Percentiles rank a stretch among this genome's conserved stretches.
Conservation (phyloP, 345 rosid genomes). For the Arabidopsis suecica region DNA sequence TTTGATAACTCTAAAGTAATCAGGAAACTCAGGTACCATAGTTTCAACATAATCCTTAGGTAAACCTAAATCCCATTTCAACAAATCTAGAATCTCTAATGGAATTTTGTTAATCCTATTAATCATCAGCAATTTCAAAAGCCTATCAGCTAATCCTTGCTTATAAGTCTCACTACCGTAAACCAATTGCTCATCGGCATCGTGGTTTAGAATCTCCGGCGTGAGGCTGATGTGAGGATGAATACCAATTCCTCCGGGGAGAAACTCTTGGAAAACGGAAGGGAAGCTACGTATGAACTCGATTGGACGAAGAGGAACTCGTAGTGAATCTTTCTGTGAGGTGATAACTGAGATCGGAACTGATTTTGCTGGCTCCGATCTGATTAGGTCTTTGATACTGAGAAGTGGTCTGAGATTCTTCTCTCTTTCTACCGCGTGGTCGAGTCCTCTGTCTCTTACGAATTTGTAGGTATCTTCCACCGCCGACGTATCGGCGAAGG, state of each 20-base stretch:
- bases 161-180: constrained; percentile 72
- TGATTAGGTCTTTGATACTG: constrained; percentile 73
- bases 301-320: constrained; percentile 80
- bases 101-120: constrained; percentile 67
- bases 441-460: constrained; percentile 92
- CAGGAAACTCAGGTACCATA: constrained; percentile 81
- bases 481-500: constrained; percentile 46
- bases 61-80: constrained; percentile 90
- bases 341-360: constrained; percentile 73
- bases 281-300: constrained; percentile 85
- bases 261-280: constrained; percentile 69
- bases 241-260: constrained; percentile 74
- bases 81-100: constrained; percentile 53
- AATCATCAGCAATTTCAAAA: constrained; percentile 77
- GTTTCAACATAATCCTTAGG: constrained; percentile 60
- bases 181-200: constrained; percentile 83
- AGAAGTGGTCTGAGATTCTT: constrained; percentile 73
- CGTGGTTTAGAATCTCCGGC: constrained; percentile 71
- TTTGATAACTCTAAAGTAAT: constrained; percentile 65
- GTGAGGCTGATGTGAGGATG: constrained; percentile 89
- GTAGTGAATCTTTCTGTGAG: constrained; percentile 56
- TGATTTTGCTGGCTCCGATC: constrained; percentile 87
- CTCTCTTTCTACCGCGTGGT: constrained; percentile 90
- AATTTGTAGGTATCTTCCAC: constrained; percentile 50
- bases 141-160: constrained; percentile 69